Evolutionary conservation across 1,139 yeast genomes (phyloP).

Genomic region (Pichia inconspicua): DNA sequence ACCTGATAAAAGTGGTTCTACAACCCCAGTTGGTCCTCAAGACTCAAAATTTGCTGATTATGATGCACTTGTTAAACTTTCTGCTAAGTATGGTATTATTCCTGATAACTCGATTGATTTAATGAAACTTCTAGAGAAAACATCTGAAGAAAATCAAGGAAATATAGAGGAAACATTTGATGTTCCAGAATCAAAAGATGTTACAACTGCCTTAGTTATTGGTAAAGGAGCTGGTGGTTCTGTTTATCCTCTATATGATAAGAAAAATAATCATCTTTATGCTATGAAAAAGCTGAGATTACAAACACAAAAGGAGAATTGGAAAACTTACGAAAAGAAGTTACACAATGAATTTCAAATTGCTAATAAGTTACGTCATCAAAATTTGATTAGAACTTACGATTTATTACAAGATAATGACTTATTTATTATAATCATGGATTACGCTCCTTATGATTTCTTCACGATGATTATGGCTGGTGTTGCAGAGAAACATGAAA

Average conservation of each 20-base stretch:
- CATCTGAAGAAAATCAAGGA: background rate
- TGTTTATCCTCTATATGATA: slow-evolving; percentile 35
- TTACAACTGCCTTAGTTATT: slow-evolving; percentile 23
- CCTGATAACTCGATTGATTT: slow-evolving; percentile 32
- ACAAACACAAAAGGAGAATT: slow-evolving; percentile 44
- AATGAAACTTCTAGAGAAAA: slow-evolving; percentile 6
- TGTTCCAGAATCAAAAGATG: slow-evolving; percentile 27
- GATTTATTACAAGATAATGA: slow-evolving; percentile 52
- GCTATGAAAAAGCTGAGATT: slow-evolving; percentile 67
- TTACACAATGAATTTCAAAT: slow-evolving; percentile 61
- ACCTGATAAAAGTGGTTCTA: background rate
- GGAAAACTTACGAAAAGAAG: slow-evolving; percentile 49
- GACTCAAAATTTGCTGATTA: slow-evolving; percentile 13
- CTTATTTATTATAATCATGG: slow-evolving; percentile 60
- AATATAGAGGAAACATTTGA: background rate
- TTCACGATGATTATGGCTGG: slow-evolving; percentile 75
- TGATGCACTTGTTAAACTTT: slow-evolving; percentile 15
- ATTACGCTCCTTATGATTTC: slow-evolving; percentile 66
- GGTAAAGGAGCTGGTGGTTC: slow-evolving; percentile 81
- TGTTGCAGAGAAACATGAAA: slow-evolving; percentile 48
- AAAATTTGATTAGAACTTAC: slow-evolving; percentile 55
- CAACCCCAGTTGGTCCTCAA: background rate
- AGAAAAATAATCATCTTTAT: slow-evolving; percentile 35
- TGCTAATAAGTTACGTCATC: slow-evolving; percentile 54
- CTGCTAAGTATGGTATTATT: slow-evolving; percentile 47